phyloP scores from a whole-genome alignment of 169 alveolate genomes.

The Plasmodium adleri region DNA sequence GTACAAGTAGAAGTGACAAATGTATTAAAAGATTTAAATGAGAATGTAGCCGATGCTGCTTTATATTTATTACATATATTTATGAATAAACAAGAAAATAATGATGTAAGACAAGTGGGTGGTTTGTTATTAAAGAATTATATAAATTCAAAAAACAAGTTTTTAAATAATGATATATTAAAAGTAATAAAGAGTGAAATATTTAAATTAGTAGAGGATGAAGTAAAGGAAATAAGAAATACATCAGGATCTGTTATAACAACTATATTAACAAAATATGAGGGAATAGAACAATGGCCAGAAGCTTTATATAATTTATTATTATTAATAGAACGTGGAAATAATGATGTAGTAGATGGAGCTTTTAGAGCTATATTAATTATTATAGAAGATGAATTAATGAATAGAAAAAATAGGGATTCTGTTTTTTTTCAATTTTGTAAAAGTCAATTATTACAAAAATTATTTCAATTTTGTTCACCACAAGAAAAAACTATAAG shows the following conservation, averaged over 20 bases:
- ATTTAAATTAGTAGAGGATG: constrained; percentile 71
- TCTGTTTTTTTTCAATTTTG: constrained; percentile 80
- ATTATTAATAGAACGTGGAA: constrained; percentile 79
- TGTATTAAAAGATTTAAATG: constrained; percentile 66
- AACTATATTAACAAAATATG: constrained; percentile 79
- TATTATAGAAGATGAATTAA: constrained; percentile 82
- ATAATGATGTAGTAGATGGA: constrained; percentile 83
- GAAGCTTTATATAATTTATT: constrained; percentile 82
- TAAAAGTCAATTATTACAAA: constrained; percentile 68
- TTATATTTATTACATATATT: constrained; percentile 61
- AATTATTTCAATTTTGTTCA: constrained; percentile 58
- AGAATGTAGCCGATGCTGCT: constrained; percentile 77
- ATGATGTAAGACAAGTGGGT: constrained; percentile 87
- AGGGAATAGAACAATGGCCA: constrained; percentile 82
- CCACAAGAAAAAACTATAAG: constrained; percentile 60
- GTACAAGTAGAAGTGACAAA: constrained; percentile 72
- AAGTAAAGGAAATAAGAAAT: constrained; percentile 79
- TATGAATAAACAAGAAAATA: constrained; percentile 65
- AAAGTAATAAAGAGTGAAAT: constrained; percentile 72
- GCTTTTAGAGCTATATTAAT: constrained; percentile 82
- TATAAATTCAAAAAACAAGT: constrained; percentile 75
- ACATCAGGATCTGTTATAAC: constrained; percentile 87
- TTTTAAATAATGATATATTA: constrained; percentile 72
- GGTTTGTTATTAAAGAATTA: constrained; percentile 85
- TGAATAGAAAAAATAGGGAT: constrained; percentile 76